Percentiles rank a stretch among this genome's conserved stretches.
Conservation (phyloP, 2,329 filamentous ascomycete species). For the Colletotrichum tropicale region DNA sequence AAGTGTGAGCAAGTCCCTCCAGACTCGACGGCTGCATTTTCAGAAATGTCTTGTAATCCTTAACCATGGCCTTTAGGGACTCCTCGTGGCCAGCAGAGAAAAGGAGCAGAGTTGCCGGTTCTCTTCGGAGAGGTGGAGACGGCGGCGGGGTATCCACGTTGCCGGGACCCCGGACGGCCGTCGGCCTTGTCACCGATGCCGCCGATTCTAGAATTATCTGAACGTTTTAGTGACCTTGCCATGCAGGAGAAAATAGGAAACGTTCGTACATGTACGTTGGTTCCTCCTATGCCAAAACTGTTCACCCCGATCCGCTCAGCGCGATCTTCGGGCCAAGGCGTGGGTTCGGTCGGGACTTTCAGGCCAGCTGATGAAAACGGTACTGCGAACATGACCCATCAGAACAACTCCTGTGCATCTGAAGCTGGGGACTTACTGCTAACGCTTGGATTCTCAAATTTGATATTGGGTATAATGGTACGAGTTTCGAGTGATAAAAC, state of each 20-base stretch:
- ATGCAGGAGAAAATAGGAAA: background rate
- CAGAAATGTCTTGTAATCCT: conserved; percentile 23
- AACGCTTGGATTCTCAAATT: conserved; percentile 15
- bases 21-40: conserved; percentile 3
- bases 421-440: background rate
- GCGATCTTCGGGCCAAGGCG: conserved; percentile 27
- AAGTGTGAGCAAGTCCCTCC: conserved; percentile 31
- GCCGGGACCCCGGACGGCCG: background rate
- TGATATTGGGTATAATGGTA: conserved; percentile 21
- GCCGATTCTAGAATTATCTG: conserved; percentile 15
- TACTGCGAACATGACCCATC: background rate
- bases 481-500: conserved; percentile 26
- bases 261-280: conserved; percentile 37
- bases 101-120: background rate
- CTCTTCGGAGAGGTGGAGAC: background rate
- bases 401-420: background rate
- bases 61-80: conserved; percentile 28
- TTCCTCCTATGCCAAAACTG: conserved; percentile 42
- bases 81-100: conserved; percentile 24
- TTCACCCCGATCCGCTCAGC: conserved; percentile 37
- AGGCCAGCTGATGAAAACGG: conserved; percentile 26
- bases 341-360: conserved; percentile 27
- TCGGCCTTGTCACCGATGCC: background rate
- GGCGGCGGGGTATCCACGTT: conserved; percentile 1
- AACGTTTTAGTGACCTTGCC: background rate